Evolutionary conservation across 2,329 filamentous ascomycete genomes (phyloP).

Genomic region (Claviceps sp.): DNA sequence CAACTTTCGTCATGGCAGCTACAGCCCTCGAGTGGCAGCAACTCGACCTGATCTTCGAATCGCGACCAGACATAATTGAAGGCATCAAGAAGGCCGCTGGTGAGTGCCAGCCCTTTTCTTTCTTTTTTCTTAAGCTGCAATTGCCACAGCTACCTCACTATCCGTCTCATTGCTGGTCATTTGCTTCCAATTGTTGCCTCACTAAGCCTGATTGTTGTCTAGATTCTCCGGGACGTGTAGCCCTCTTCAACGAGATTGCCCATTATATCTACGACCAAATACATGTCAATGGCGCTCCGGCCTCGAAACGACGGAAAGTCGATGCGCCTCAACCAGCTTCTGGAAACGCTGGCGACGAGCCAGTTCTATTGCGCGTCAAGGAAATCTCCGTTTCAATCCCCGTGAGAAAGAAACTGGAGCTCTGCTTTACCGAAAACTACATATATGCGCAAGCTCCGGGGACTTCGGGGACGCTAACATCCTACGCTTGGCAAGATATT

Average conservation of each 20-base stretch:
- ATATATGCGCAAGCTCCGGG: slow-evolving; percentile 43
- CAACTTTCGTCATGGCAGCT: slow-evolving; percentile 21
- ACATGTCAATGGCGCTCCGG: slow-evolving; percentile 27
- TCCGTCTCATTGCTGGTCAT: too few species aligned
- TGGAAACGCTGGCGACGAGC: slow-evolving; percentile 31
- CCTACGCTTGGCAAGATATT: slow-evolving; percentile 48
- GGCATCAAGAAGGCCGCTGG: slow-evolving; percentile 40
- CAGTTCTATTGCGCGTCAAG: slow-evolving; percentile 45
- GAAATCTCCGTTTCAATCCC: slow-evolving; percentile 56
- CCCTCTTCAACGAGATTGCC: slow-evolving; percentile 44
- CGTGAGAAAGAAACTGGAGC: slow-evolving; percentile 53
- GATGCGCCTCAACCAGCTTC: slow-evolving; percentile 22
- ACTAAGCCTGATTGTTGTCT: not conserved
- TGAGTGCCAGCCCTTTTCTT: slow-evolving; percentile 16
- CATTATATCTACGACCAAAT: slow-evolving; percentile 34
- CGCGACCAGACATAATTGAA: slow-evolving; percentile 41
- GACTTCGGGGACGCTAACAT: slow-evolving; percentile 38
- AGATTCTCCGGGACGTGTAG: slow-evolving; percentile 37
- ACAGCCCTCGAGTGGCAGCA: slow-evolving; percentile 34
- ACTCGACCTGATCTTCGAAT: slow-evolving; percentile 38
- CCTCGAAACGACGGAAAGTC: slow-evolving; percentile 39
- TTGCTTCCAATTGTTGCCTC: too few species aligned
- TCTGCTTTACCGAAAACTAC: slow-evolving; percentile 47
- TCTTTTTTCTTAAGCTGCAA: not conserved
- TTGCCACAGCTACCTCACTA: not conserved